These are phyloP conservation scores for Hyphopichia pseudoburtonii DNA, from an alignment of 1,139 yeast species.

Conservation along the genomic window DNA sequence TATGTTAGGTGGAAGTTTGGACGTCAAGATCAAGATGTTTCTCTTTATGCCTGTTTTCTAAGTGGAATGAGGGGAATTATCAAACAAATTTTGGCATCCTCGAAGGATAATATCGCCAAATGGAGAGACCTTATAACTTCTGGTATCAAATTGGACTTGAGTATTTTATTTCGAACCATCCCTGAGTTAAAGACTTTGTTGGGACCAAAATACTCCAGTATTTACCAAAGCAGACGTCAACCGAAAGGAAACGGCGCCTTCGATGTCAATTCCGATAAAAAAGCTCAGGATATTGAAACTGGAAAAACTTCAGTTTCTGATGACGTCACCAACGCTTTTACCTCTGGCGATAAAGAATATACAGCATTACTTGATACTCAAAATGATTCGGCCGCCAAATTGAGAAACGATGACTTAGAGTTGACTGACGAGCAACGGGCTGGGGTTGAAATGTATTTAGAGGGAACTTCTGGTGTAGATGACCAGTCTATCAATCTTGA, in stretches of 20 bases:
- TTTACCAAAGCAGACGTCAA: conserved; percentile 11
- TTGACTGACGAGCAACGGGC: conserved; percentile 1
- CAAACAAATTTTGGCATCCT: conserved; percentile 43
- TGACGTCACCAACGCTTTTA: no score
- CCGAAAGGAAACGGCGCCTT: no score
- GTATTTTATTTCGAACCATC: conserved; percentile 40
- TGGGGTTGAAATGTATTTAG: conserved; percentile 1
- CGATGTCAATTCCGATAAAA: no score
- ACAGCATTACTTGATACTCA: no score
- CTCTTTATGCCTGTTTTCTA: conserved; percentile 27
- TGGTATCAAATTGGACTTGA: conserved; percentile 43
- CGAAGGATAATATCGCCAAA: conserved; percentile 33
- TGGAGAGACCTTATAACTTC: conserved; percentile 47
- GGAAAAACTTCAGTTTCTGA: no score
- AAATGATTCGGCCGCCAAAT: not conserved
- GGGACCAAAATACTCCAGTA: conserved; percentile 41
- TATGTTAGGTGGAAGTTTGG: conserved; percentile 45
- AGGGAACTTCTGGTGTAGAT: conserved; percentile 10
- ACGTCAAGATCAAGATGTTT: conserved; percentile 27
- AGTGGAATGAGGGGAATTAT: conserved; percentile 41
- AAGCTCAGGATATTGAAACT: no score
- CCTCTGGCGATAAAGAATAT: no score
- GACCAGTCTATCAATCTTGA: conserved; percentile 32
- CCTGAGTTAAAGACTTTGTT: conserved; percentile 48
- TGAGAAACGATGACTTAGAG: not conserved